Evolutionary conservation across 148 eudicot species (phyloP).

Genomic region (Drosera capensis): DNA sequence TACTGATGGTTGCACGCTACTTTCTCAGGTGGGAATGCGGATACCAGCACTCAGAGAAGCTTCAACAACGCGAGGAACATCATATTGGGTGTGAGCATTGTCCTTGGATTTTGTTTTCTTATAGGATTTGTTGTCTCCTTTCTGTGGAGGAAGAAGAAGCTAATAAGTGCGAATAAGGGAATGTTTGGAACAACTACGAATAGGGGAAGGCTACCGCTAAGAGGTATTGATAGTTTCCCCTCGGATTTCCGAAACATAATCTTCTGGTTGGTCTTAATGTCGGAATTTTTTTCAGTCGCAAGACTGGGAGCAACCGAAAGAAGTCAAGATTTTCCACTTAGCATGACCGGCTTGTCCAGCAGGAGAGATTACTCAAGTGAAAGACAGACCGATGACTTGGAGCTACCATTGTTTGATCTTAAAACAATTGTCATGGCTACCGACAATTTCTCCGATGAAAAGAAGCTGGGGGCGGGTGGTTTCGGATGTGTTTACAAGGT

Average conservation of each 20-base stretch:
- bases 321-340: slow-evolving; percentile 22
- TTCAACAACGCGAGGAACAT: slow-evolving; percentile 10
- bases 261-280: neutral
- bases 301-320: slow-evolving; percentile 20
- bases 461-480: slow-evolving; percentile 53
- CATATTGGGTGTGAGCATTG: slow-evolving; percentile 17
- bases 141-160: slow-evolving; percentile 17
- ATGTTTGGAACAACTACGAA: neutral
- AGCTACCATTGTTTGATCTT: slow-evolving; percentile 34
- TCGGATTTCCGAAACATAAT: neutral
- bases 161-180: neutral
- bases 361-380: slow-evolving; percentile 22
- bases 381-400: slow-evolving; percentile 17
- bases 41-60: slow-evolving; percentile 8
- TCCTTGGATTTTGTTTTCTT: slow-evolving; percentile 15
- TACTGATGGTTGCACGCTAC: too few relatives aligned
- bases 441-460: slow-evolving; percentile 22
- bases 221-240: slow-evolving; percentile 17
- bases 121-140: slow-evolving; percentile 12
- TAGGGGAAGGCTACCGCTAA: slow-evolving; percentile 7
- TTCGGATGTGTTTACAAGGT: slow-evolving; percentile 58
- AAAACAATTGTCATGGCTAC: slow-evolving; percentile 29
- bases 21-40: too few relatives aligned
- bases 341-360: slow-evolving; percentile 12
- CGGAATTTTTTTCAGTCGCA: neutral